Evolutionary conservation across 106 monocot genomes (phyloP), one percentile per base, ranked within the genome.

Genomic region (Acorus calamus): DNA sequence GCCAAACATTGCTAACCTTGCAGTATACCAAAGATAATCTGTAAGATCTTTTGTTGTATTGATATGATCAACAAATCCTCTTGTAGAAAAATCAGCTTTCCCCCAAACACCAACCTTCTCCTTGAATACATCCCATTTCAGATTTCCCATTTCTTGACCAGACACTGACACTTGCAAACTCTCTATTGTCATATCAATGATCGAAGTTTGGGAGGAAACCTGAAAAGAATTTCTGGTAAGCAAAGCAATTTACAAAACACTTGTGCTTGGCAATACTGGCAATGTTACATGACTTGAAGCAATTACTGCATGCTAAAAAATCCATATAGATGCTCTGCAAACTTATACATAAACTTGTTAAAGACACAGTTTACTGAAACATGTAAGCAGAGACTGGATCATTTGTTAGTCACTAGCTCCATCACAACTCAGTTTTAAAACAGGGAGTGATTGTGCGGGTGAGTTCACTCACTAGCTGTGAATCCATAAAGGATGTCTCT

Each of bases 1-100:
- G 28, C 28, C 28, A 28, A 28, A 28, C 28, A 28, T 28, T 28
- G 28, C 28, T 58, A 14, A 98, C 96, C 91, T 88, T 79, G 88
- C 85, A 61, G 80, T 83, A 65, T 92, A 88, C 96, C 96, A 98
- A 52, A 98, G 85, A 68, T 92, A 98, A 74, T 98, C 91, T 67
- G 91, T 98, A 7, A 85, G 52, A 81, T 98, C 91, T 71, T 83
- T 85, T 57, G 91, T 98, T 3, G 96, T 83, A 76, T 91, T 98
- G 46, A 98, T 87, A 76, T 98, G 92, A 83, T 98, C 98, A 51
- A 85, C 79, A 81, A 98, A 88, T 71, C 77, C 96, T 61, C 69
- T 68, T 70, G 68, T 72, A 0, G 68, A 58, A 70, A 92, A 88
- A 65, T 88, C 91, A 55, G 78, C 62, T 51, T 78, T 44, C 44